Base-by-base conservation (phyloP, 352 stramenopile genomes). In the Phytopythium litorale region DNA sequence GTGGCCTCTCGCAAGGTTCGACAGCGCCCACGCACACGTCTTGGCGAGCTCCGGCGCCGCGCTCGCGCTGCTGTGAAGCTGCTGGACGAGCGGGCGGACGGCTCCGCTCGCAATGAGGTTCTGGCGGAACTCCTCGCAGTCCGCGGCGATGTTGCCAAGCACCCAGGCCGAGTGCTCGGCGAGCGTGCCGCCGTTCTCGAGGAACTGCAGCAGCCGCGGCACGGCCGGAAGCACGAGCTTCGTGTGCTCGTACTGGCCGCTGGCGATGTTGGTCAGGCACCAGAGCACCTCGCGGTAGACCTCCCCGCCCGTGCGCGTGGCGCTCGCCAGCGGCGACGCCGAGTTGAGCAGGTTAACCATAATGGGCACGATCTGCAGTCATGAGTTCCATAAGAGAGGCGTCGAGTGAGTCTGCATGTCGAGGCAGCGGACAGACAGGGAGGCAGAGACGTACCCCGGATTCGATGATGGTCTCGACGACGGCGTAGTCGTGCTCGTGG, bases 121-220 rank as follows among this genome's bases (percentile, higher is more conserved):
- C 60, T 93, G 81, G n/a, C 87, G 81, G 50, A 93, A 92, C 65
- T 92, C 80, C 37, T 94, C 80, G 37, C 84, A 91, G 68, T 96
- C 87, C 28, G 83, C 87, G 1, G 84, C 87, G 60, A 96, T 94
- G 65, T 96, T 96, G 33, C 87, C 87, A 23, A 96, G 61, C 37
- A 88, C 83, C 83, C 84, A 96, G 11, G 84, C 84, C 2, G 87
- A 76, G 45, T 92, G 81, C 64, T 93, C 87, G 13, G 81, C 79
- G 13, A 96, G 73, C 25, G 76, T 75, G 25, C 62, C 35, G 63
- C 84, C 91, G 16, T 68, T 71, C 56, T 91, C 75, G 25, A 93
- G 58, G 54, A 95, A 91, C 52, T 89, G 75, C 56, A 92, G 56
- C 40, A 95, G 70, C 7, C 82, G 81, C 15, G 82, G 82, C 18